A percentile compares a stretch with the other conserved stretches of the same genome.
phyloP scores from a whole-genome alignment of 306 rosid species.

The Luffa acutangula region DNA sequence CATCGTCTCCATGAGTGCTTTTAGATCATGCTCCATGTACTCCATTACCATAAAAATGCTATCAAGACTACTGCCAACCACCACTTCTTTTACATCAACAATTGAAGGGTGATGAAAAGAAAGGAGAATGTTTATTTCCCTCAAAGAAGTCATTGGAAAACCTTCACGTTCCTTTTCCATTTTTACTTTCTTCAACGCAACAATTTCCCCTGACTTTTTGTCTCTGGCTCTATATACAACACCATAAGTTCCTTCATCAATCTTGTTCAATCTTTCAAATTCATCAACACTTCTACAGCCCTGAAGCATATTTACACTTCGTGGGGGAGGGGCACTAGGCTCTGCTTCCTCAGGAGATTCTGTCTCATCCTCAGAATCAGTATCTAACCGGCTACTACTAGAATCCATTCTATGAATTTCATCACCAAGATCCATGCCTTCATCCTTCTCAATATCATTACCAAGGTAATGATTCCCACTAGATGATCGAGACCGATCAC shows the following conservation, averaged over 20 bases:
- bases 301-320: constrained; percentile 88
- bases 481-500: constrained; percentile 35
- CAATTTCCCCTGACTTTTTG: constrained; percentile 82
- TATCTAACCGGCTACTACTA: constrained; percentile 39
- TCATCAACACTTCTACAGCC: constrained; percentile 99
- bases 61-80: constrained; percentile 95
- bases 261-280: constrained; percentile 95
- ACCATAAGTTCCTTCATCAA: constrained; percentile 97
- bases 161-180: constrained; percentile 99
- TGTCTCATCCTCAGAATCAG: constrained; percentile 57
- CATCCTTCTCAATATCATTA: constrained; percentile 49
- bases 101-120: constrained; percentile 92
- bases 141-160: constrained; percentile 89
- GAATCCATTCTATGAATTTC: constrained; percentile 35
- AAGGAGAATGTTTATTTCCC: constrained; percentile 99
- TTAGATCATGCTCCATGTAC: constrained; percentile 99
- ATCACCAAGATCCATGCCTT: constrained; percentile 53
- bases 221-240: constrained; percentile 97
- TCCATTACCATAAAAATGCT: constrained; percentile 99
- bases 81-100: constrained; percentile 98
- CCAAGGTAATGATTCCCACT: constrained; percentile 52
- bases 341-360: constrained; percentile 42
- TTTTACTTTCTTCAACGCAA: constrained; percentile 96
- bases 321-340: constrained; percentile 47
- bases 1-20: constrained; percentile 94